phyloP scores from a whole-genome alignment of 257 asterid genomes.

The Solanum bulbocastanum region DNA sequence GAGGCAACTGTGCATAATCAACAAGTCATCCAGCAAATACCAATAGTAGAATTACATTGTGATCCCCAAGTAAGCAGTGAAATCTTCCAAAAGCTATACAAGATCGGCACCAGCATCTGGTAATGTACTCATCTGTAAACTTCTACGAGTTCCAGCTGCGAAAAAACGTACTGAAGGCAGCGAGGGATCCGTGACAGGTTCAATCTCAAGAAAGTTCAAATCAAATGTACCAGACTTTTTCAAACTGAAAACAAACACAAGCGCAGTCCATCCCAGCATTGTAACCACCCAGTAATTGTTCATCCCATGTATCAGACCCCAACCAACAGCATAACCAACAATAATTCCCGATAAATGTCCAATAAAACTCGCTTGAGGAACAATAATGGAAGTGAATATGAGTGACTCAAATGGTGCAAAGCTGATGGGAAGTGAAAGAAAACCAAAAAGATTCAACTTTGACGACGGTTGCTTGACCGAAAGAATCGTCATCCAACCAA shows the following conservation, averaged over 20 bases:
- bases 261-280: constrained; percentile 67
- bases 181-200: constrained; percentile 69
- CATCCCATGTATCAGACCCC: constrained; percentile 97
- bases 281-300: constrained; percentile 86
- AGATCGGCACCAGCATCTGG: constrained; percentile 46
- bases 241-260: constrained; percentile 67
- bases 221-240: constrained; percentile 72
- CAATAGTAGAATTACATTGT: neutral
- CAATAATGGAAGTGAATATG: constrained; percentile 82
- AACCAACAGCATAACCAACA: constrained; percentile 76
- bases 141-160: constrained; percentile 62
- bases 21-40: neutral
- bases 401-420: constrained; percentile 94
- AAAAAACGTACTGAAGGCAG: constrained; percentile 71
- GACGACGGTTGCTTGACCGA: constrained; percentile 79
- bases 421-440: constrained; percentile 90
- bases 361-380: constrained; percentile 92
- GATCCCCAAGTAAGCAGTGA: neutral
- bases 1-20: neutral
- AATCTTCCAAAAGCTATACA: constrained; percentile 36
- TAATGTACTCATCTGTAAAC: constrained; percentile 49
- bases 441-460: constrained; percentile 82
- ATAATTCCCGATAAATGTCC: constrained; percentile 88
- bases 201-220: constrained; percentile 75
- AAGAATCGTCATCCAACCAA: constrained; percentile 98